phyloP scores from a whole-genome alignment of 2,329 filamentous ascomycete species.

The Arthrocladium fulminans region DNA sequence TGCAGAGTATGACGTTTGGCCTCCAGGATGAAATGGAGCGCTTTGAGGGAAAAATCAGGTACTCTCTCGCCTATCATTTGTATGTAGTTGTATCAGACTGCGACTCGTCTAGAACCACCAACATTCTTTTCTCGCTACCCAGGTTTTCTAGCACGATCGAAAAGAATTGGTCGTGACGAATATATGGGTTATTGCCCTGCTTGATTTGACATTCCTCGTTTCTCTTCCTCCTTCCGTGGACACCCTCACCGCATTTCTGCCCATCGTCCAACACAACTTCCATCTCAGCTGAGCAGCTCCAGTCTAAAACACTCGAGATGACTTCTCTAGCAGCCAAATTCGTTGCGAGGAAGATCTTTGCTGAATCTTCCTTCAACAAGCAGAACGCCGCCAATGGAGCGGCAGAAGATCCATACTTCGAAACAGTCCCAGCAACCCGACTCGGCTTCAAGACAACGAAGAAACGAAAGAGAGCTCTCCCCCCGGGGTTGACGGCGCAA shows the following conservation, averaged over 20 bases:
- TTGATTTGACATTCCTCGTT: background rate
- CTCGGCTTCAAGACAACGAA: constrained; percentile 57
- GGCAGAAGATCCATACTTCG: constrained; percentile 77
- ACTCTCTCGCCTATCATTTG: constrained; percentile 2
- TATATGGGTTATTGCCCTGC: constrained; percentile 4
- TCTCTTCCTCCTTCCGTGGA: background rate
- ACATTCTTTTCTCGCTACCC: background rate
- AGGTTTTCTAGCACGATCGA: background rate
- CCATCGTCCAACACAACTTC: background rate
- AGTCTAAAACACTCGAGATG: constrained; percentile 36
- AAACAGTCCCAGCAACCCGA: constrained; percentile 66
- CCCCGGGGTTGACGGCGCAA: constrained; percentile 70
- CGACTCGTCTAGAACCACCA: background rate
- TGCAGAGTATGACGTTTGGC: constrained; percentile 1
- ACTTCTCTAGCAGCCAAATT: constrained; percentile 46
- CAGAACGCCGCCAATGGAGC: constrained; percentile 23
- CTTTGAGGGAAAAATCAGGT: constrained; percentile 7
- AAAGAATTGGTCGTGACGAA: background rate
- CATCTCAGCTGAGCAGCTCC: background rate
- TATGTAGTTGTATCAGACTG: background rate
- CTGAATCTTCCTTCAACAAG: constrained; percentile 51
- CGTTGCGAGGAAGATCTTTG: constrained; percentile 49
- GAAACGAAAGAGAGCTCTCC: constrained; percentile 76
- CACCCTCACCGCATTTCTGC: background rate
- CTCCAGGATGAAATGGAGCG: background rate